These are phyloP conservation scores for Dinochytrium kinnereticum DNA, from an alignment of 371 early-diverging fungal genomes.

Conservation along the genomic window DNA sequence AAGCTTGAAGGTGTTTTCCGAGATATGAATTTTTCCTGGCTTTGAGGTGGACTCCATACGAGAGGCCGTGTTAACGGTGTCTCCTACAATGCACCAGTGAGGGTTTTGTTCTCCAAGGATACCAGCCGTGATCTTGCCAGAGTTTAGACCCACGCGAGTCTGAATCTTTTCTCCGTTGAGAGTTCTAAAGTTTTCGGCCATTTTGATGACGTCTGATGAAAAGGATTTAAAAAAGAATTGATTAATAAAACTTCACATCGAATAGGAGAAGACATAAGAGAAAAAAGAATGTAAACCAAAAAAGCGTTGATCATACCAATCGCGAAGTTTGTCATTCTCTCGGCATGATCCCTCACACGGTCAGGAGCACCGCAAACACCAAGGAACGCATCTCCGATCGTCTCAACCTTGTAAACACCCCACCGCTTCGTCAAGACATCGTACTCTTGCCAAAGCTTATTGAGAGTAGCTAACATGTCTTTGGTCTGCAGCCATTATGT, in stretches of 20 bases:
- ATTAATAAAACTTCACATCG: no score
- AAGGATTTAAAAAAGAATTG: no score
- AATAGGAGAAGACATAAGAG: background rate
- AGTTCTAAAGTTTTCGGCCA: slow-evolving; percentile 45
- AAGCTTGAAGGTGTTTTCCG: slow-evolving; percentile 46
- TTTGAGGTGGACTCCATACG: slow-evolving; percentile 51
- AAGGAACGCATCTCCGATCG: slow-evolving; percentile 53
- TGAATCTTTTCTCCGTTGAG: slow-evolving; percentile 37
- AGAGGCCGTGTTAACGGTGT: slow-evolving; percentile 56
- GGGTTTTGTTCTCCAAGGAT: slow-evolving; percentile 52
- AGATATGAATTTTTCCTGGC: slow-evolving; percentile 49
- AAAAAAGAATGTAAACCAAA: background rate
- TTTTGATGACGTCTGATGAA: slow-evolving; percentile 45
- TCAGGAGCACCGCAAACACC: slow-evolving; percentile 49
- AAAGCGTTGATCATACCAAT: slow-evolving; percentile 22
- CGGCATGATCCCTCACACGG: slow-evolving; percentile 42
- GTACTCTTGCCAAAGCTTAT: slow-evolving; percentile 49
- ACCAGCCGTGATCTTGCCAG: slow-evolving; percentile 55
- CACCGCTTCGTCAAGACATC: slow-evolving; percentile 47
- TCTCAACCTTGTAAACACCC: slow-evolving; percentile 57
- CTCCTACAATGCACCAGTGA: slow-evolving; percentile 55
- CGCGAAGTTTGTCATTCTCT: slow-evolving; percentile 43
- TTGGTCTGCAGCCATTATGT: no score
- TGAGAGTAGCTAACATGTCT: slow-evolving; percentile 45
- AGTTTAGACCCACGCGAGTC: slow-evolving; percentile 49